A percentile compares a stretch with the other conserved stretches of the same genome.
These are phyloP conservation scores for Neoboletus subvelutipes DNA, from an alignment of 768 basidiomycete species.

Conservation along the genomic window DNA sequence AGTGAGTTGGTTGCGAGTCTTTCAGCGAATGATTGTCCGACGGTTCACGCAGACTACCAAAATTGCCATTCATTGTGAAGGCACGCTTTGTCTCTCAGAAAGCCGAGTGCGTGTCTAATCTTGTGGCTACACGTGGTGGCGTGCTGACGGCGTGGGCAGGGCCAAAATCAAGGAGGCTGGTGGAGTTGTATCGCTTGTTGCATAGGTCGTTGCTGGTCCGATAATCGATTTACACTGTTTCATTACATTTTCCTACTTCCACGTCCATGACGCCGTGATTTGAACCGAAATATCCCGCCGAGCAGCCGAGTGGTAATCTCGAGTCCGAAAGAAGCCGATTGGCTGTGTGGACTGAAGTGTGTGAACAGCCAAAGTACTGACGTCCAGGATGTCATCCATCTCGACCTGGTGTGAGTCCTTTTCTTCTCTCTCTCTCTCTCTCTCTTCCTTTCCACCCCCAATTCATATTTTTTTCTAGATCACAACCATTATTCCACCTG, in stretches of 20 bases:
- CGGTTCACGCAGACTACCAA: conserved; percentile 60
- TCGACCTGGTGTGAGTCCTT: conserved; percentile 40
- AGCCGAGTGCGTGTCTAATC: conserved; percentile 60
- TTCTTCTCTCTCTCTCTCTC: background rate
- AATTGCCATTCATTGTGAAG: conserved; percentile 95
- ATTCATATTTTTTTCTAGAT: conserved; percentile 32
- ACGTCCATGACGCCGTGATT: no score
- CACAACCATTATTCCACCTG: conserved; percentile 53
- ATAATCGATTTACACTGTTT: conserved; percentile 25
- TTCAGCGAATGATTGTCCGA: background rate
- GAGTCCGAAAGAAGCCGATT: background rate
- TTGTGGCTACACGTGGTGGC: conserved; percentile 16
- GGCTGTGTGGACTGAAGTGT: background rate
- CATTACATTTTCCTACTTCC: conserved; percentile 3
- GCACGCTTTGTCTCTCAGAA: conserved; percentile 90
- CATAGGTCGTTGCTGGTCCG: conserved; percentile 45
- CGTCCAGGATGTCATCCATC: conserved; percentile 30
- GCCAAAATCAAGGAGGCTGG: conserved; percentile 90
- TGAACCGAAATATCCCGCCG: background rate
- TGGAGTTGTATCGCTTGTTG: conserved; percentile 90
- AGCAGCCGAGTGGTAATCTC: conserved; percentile 5
- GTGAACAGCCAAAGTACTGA: background rate
- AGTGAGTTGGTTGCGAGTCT: conserved; percentile 44
- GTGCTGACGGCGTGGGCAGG: conserved; percentile 33
- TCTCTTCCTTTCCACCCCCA: background rate